These are phyloP conservation scores for Chrysanthemum seticuspe DNA, from an alignment of 129 eudicot species.

Conservation along the genomic window DNA sequence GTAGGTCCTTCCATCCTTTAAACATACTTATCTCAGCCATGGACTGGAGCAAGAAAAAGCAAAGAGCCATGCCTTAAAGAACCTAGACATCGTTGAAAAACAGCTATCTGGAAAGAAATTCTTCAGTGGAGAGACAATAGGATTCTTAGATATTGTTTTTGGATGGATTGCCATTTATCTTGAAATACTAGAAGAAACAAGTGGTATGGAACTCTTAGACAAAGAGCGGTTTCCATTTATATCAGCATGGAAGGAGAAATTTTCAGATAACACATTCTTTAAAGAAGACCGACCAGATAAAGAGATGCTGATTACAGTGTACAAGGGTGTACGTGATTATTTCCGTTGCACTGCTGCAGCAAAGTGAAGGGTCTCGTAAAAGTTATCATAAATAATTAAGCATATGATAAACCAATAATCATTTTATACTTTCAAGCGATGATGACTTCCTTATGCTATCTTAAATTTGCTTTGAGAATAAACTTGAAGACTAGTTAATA, in stretches of 20 bases:
- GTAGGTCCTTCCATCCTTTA: not conserved
- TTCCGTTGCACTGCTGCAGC: not conserved
- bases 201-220: constrained; percentile 5
- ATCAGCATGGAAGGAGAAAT: not conserved
- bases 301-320: not conserved
- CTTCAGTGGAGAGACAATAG: not conserved
- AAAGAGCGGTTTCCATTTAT: not conserved
- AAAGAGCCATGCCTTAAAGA: not conserved
- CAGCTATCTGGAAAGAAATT: not conserved
- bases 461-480: not conserved
- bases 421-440: not conserved
- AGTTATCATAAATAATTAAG: not conserved
- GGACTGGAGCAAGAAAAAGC: constrained; percentile 1
- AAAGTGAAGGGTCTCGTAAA: not conserved
- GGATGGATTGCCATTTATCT: constrained; percentile 2
- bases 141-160: constrained; percentile 1
- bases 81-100: constrained; percentile 2
- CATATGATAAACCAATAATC: not conserved
- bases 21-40: not conserved
- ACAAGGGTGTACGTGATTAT: not conserved
- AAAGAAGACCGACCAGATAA: not conserved
- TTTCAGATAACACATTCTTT: not conserved
- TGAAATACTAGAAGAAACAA: constrained; percentile 1
- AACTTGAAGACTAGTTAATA: not conserved
- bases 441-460: not conserved